Evolutionary conservation across 2,329 filamentous ascomycete species (phyloP).

Genomic region (Monosporascus sp.): DNA sequence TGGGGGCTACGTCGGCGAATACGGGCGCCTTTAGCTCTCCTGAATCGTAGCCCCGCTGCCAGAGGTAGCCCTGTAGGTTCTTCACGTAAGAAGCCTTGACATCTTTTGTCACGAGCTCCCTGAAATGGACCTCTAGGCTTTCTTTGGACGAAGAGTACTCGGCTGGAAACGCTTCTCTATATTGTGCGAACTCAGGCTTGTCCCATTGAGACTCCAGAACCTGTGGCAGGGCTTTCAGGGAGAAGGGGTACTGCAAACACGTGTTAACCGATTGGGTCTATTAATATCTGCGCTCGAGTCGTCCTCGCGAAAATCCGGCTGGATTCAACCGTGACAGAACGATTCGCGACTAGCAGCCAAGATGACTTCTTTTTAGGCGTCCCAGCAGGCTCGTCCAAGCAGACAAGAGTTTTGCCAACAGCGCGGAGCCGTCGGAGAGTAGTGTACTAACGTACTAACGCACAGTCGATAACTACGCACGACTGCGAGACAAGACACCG

Average conservation of each 20-base stretch:
- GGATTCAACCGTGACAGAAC: not conserved
- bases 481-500: not conserved
- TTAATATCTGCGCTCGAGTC: not conserved
- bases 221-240: constrained; percentile 58
- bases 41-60: constrained; percentile 66
- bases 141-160: constrained; percentile 54
- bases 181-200: constrained; percentile 55
- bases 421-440: not conserved
- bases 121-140: constrained; percentile 60
- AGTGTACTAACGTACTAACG: not conserved
- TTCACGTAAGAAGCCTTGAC: constrained; percentile 75
- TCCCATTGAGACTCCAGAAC: constrained; percentile 65
- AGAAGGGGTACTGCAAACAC: constrained; percentile 65
- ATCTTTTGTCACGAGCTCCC: constrained; percentile 65
- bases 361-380: not conserved
- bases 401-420: not conserved
- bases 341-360: not conserved
- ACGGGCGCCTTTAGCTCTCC: constrained; percentile 67
- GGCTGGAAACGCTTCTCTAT: constrained; percentile 65
- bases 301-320: constrained; percentile 2
- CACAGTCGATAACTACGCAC: not conserved
- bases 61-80: constrained; percentile 72
- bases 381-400: not conserved
- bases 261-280: constrained; percentile 9
- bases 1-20: constrained; percentile 67